Base-by-base conservation (phyloP, 495 filamentous ascomycete genomes). In the Aspergillus ellipticus region DNA sequence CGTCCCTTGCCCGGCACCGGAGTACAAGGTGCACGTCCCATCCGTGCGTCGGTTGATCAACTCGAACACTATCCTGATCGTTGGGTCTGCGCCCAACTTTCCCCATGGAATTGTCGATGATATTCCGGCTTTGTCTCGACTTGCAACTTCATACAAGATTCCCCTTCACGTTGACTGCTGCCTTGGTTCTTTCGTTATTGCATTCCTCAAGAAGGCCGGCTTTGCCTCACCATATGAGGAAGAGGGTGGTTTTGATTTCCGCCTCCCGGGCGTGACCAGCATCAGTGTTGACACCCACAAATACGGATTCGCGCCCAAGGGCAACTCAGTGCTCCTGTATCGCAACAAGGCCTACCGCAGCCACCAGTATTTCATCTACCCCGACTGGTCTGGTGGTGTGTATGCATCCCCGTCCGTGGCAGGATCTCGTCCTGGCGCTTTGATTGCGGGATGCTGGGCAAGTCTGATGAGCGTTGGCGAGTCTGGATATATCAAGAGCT, bases 251-350 rank as follows among this genome's bases (percentile, higher is more conserved):
- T 97, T 97, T 67, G 95, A 99, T 72, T 99, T 99, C 84, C 84
- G 86, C 31, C 83, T 94, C 54, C 88, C 88, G 53, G 94, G 94
- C 66, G 95, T 99, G 52, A 97, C 95, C 5, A 89, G 85, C 66
- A 97, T 99, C 70, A 88, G 83, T 62, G 96, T 93, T 66, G 94
- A 99, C 68, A 99, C 94, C 26, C 94, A 98, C 76, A 98, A 98
- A 71, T 98, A 99, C 69, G 94, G 94, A 21, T 99, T 99, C 71
- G 95, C 94, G 0, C 94, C 94, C 20, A 97, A 97, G 73, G 94
- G 94, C 52, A 97, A 94, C 77, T 90, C 85, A 24, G 92, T 91
- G 8, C 73, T 96, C 16, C 82, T 99, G 51, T 97, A 97, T 78
- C 90, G 95, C 64, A 89, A 82, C 52, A 76, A 84, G 39, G 72